Conservation (phyloP, 306 rosid species). For the Quercus rubra region DNA sequence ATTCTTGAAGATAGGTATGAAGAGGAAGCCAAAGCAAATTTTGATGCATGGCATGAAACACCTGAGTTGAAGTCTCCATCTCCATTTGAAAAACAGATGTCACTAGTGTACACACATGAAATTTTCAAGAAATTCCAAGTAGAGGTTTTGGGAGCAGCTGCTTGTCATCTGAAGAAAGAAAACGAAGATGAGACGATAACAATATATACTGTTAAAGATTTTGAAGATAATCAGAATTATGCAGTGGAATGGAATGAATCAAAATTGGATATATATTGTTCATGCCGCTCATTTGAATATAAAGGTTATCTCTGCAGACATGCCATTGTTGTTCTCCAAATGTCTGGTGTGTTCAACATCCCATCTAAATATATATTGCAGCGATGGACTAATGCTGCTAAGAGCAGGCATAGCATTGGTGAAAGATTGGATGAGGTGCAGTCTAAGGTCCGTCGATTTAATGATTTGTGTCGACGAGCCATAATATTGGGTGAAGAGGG, state of each 20-base stretch:
- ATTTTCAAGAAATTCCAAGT: slow-evolving; percentile 49
- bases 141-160: slow-evolving; percentile 62
- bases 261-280: slow-evolving; percentile 51
- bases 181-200: slow-evolving; percentile 29
- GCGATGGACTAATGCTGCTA: slow-evolving; percentile 63
- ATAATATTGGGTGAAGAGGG: slow-evolving; percentile 69
- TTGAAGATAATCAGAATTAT: slow-evolving; percentile 47
- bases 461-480: slow-evolving; percentile 59
- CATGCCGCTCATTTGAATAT: slow-evolving; percentile 59
- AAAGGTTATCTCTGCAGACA: slow-evolving; percentile 58
- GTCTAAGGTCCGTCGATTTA: slow-evolving; percentile 53
- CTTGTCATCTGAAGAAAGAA: slow-evolving; percentile 66
- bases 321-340: slow-evolving; percentile 59
- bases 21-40: slow-evolving; percentile 65
- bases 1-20: slow-evolving; percentile 57
- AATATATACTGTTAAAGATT: slow-evolving; percentile 47
- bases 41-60: slow-evolving; percentile 70
- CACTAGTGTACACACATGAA: slow-evolving; percentile 48
- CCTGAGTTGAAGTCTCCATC: slow-evolving; percentile 63
- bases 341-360: slow-evolving; percentile 62
- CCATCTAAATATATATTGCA: slow-evolving; percentile 55
- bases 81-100: slow-evolving; percentile 56
- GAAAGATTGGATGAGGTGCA: slow-evolving; percentile 61
- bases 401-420: slow-evolving; percentile 51
- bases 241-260: slow-evolving; percentile 52